Conservation (phyloP, 2,329 filamentous ascomycete species). For the Coniochaeta sp. region DNA sequence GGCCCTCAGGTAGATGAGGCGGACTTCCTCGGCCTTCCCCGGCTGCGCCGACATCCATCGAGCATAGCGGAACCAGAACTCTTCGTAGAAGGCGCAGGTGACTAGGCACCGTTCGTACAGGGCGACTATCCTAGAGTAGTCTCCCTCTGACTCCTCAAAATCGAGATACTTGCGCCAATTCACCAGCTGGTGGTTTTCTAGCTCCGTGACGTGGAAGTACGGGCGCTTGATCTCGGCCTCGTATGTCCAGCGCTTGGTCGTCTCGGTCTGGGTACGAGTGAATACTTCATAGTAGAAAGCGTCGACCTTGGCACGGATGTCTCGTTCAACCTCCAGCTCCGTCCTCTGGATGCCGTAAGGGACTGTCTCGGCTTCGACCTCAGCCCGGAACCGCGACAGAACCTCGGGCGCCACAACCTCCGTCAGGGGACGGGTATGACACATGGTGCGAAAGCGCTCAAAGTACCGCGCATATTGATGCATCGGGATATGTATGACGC, state of each 20-base stretch:
- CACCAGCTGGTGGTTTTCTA: slow-evolving; percentile 74
- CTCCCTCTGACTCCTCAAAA: slow-evolving; percentile 83
- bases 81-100: slow-evolving; percentile 89
- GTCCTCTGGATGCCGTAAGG: slow-evolving; percentile 44
- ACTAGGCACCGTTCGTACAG: slow-evolving; percentile 92
- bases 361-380: slow-evolving; percentile 60
- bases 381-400: slow-evolving; percentile 60
- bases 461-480: slow-evolving; percentile 95
- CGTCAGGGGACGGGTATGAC: slow-evolving; percentile 61
- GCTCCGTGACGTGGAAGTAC: slow-evolving; percentile 92
- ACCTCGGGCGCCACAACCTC: slow-evolving; percentile 66
- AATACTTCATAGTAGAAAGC: slow-evolving; percentile 75
- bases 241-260: slow-evolving; percentile 88
- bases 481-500: slow-evolving; percentile 84
- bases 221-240: slow-evolving; percentile 92
- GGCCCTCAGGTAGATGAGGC: slow-evolving; percentile 86
- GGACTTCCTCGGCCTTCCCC: slow-evolving; percentile 79
- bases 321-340: slow-evolving; percentile 75
- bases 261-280: slow-evolving; percentile 74
- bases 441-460: slow-evolving; percentile 76
- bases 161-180: slow-evolving; percentile 98
- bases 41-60: slow-evolving; percentile 83
- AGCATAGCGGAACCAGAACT: slow-evolving; percentile 97
- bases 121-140: slow-evolving; percentile 67
- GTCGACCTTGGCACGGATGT: slow-evolving; percentile 74